Evolutionary conservation across 176 grass and related monocot genomes (phyloP).

Genomic region (Triticum dicoccoides): DNA sequence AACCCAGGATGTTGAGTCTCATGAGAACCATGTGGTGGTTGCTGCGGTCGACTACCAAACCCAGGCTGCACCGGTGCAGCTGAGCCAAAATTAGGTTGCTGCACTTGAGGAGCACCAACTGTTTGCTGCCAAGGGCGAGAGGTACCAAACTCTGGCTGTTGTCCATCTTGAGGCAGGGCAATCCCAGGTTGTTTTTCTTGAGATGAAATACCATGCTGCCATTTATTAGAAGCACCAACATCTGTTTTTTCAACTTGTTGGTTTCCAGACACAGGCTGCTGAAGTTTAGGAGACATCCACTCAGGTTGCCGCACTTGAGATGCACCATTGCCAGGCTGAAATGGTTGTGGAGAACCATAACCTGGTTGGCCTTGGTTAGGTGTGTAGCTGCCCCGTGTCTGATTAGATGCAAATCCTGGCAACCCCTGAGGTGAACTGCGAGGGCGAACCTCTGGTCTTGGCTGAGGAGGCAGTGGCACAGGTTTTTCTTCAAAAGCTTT

Average conservation of each 20-base stretch:
- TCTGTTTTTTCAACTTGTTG: background rate
- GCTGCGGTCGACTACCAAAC: background rate
- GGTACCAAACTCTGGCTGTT: background rate
- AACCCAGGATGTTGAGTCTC: background rate
- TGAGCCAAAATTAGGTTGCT: slow-evolving; percentile 25
- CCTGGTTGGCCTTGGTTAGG: slow-evolving; percentile 22
- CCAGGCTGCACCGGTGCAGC: background rate
- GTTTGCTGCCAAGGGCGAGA: slow-evolving; percentile 10
- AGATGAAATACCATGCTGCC: background rate
- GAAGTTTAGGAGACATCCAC: slow-evolving; percentile 2
- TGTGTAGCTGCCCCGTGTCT: slow-evolving; percentile 9
- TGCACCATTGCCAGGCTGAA: slow-evolving; percentile 8
- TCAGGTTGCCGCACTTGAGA: background rate
- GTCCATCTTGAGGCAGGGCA: background rate
- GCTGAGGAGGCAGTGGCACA: slow-evolving; percentile 30
- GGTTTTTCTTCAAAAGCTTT: slow-evolving; percentile 50
- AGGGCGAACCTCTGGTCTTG: slow-evolving; percentile 19
- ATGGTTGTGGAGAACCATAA: slow-evolving; percentile 25
- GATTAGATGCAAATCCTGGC: slow-evolving; percentile 26
- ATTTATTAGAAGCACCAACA: slow-evolving; percentile 1
- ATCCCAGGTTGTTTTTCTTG: slow-evolving; percentile 7
- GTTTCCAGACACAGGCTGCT: background rate
- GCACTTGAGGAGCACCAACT: background rate
- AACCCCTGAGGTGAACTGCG: slow-evolving; percentile 19
- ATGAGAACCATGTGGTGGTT: background rate